These are phyloP conservation scores for Cordyceps militaris DNA, from an alignment of 2,329 filamentous ascomycete species.

Conservation along the genomic window DNA sequence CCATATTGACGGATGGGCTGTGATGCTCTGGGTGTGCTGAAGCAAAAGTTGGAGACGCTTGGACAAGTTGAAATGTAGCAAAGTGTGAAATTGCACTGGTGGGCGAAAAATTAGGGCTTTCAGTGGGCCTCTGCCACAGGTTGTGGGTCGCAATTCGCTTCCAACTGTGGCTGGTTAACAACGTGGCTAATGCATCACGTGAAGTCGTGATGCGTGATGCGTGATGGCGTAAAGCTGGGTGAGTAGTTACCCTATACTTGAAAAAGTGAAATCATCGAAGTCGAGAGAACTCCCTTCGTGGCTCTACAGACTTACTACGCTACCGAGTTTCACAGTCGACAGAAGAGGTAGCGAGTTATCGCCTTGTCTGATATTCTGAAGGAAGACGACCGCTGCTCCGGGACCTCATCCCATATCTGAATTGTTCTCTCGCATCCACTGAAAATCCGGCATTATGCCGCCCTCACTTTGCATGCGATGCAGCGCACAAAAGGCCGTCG, in stretches of 20 bases:
- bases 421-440: neutral
- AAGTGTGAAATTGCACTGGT: conserved; percentile 27
- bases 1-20: conserved; percentile 35
- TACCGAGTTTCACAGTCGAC: too few species aligned
- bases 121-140: neutral
- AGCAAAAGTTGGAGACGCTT: conserved; percentile 26
- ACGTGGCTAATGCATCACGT: conserved; percentile 12
- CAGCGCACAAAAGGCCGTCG: conserved; percentile 69
- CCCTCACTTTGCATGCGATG: conserved; percentile 72
- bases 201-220: neutral
- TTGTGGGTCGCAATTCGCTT: conserved; percentile 17
- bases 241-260: conserved; percentile 12
- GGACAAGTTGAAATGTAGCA: conserved; percentile 21
- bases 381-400: neutral
- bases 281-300: neutral
- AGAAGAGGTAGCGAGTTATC: too few species aligned
- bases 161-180: conserved; percentile 13
- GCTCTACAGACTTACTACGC: neutral
- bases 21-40: conserved; percentile 23
- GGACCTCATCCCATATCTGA: neutral
- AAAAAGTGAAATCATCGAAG: neutral
- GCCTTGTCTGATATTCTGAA: too few species aligned
- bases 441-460: conserved; percentile 51
- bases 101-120: conserved; percentile 34
- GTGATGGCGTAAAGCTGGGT: neutral